Base-by-base conservation (phyloP, 768 basidiomycete species). In the Crassisporium funariophilum region DNA sequence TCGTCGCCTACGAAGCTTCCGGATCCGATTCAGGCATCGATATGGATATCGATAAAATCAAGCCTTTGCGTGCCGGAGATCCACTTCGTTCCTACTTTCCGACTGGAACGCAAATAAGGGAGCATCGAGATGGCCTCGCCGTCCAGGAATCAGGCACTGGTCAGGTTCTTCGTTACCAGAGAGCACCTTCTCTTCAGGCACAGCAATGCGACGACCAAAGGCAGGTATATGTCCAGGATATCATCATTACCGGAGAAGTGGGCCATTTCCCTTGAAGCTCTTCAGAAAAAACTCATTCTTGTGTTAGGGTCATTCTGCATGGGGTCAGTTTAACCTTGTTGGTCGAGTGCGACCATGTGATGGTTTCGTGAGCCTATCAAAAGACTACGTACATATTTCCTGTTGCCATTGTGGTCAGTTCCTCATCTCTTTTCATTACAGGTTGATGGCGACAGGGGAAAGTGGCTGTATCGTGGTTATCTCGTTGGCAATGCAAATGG, bases 391-490 rank as follows among this genome's bases (percentile, higher is more conserved):
- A 62, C 37, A 77, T 64, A 21, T 41, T 45, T 29, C 45, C 45
- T 52, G 24, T 29, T n/a, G 3, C 33, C 4, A 33, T 34, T 35
- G 11, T 25, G 4, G 13, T 24, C 22, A 27, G 31, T 35, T 21
- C 34, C 11, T 46, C 27, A 36, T 24, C 25, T 45, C 34, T 19
- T 17, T n/a, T 41, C 31, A 8, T 48, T 21, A n/a, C 50, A 90
- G 86, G 67, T 77, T n/a, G 78, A 81, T 47, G 82, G 78, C 19
- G 84, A 85, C 46, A 75, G 92, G 47, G 91, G 91, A 9, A 81
- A 76, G 56, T 94, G 91, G 91, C 67, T 92, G 17, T 94, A 94
- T 64, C 78, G 91, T 38, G 90, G 90, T 9, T 92, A 89, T 64
- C 71, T 92, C 40, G 77, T 91, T 27, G 88, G 88, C 5, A 78